Base-by-base conservation (phyloP, 2,329 filamentous ascomycete species). In the Thermothelomyces thermophilus region DNA sequence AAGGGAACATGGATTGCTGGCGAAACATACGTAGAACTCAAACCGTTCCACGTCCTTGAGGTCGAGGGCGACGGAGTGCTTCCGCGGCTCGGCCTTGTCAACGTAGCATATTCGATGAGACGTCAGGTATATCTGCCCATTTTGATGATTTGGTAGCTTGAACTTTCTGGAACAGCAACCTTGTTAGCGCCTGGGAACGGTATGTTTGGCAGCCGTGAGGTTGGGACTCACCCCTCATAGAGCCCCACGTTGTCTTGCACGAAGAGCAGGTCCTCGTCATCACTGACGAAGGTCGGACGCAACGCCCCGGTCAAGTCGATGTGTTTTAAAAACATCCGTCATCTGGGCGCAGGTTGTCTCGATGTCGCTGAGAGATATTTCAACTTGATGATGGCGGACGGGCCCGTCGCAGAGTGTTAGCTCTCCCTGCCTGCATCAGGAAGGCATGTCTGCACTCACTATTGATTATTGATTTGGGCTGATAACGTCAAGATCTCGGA, bases 221-320 rank as follows among this genome's bases (percentile, higher is more conserved):
- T 8, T 16, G 6, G 22, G n/a, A 73, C 83, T 71, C 77, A 95
- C 90, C 93, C 93, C 77, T 97, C 89, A 73, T 98, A 98, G 55
- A 98, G 76, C 60, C 93, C 93, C 62, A 98, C 90, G 68, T 89
- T 90, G 76, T 97, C 90, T 73, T 97, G 91, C 51, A 98, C 91
- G 71, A 95, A 97, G 53, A 98, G 79, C 48, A 97, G 76, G 60
- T 88, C 86, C 78, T 98, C 24, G 24, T 26, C 93, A 75, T 96
- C 93, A 64, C 89, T 86, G 59, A 95, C 80, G 66, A 96, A 86
- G 54, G 85, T 86, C 62, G 93, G 93, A 76, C 93, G 87, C 66
- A 96, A 80, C 66, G 93, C 93, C 73, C 91, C 95, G 51, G 93
- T 98, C 64, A 98, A 81, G 72, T 98, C 91, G 68, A 97, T 80